Percentiles rank a stretch among this genome's conserved stretches.
phyloP scores from a whole-genome alignment of 768 basidiomycete species.

The Cystobasidium tubakii region DNA sequence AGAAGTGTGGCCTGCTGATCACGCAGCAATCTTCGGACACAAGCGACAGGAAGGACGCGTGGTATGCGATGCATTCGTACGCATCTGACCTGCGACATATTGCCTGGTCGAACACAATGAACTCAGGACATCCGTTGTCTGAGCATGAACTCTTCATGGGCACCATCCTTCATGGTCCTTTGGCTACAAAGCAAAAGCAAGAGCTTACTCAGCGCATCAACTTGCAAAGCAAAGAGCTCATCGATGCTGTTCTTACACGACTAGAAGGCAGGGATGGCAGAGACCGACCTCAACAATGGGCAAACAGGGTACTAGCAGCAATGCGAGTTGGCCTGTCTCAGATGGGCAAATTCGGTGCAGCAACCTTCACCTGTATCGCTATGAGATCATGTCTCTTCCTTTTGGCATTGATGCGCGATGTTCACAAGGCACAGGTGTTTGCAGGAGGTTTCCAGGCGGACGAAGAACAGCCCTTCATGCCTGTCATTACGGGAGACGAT shows the following conservation, averaged over 20 bases:
- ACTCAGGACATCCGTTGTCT: slow-evolving; percentile 30
- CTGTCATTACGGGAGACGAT: background rate
- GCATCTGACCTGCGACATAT: slow-evolving; percentile 29
- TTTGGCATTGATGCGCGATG: slow-evolving; percentile 17
- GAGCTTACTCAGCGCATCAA: slow-evolving; percentile 27
- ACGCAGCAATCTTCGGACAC: background rate
- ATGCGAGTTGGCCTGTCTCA: slow-evolving; percentile 23
- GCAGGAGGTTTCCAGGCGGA: background rate
- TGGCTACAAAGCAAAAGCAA: slow-evolving; percentile 28
- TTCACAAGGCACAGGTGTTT: slow-evolving; percentile 2
- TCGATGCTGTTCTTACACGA: slow-evolving; percentile 11
- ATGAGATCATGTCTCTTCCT: slow-evolving; percentile 22
- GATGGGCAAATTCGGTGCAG: slow-evolving; percentile 31
- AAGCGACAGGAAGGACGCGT: slow-evolving; percentile 5
- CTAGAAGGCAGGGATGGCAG: slow-evolving; percentile 26
- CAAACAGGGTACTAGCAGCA: slow-evolving; percentile 23
- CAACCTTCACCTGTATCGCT: slow-evolving; percentile 25
- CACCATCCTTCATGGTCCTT: slow-evolving; percentile 31
- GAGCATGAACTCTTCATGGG: slow-evolving; percentile 34
- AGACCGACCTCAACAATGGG: slow-evolving; percentile 16
- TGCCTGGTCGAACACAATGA: slow-evolving; percentile 31
- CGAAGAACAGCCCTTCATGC: slow-evolving; percentile 24
- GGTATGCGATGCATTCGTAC: slow-evolving; percentile 34
- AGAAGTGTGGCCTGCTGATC: slow-evolving; percentile 13
- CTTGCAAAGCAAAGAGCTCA: slow-evolving; percentile 36